These are phyloP conservation scores for Pezicula rhizophila DNA, from an alignment of 2,329 filamentous ascomycete species.

Conservation along the genomic window DNA sequence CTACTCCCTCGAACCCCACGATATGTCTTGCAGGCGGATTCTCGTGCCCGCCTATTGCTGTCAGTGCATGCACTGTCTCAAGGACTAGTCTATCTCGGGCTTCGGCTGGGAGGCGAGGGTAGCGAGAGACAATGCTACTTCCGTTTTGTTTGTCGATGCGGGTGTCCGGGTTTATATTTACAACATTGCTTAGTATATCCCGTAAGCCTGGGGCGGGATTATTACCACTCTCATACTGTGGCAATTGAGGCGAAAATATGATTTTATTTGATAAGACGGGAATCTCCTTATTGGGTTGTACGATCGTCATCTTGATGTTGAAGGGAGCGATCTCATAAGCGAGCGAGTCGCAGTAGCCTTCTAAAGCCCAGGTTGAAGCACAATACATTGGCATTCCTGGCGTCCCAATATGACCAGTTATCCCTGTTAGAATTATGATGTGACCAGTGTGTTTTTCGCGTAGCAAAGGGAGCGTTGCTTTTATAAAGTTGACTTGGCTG, in stretches of 20 bases:
- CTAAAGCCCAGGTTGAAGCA: constrained; percentile 87
- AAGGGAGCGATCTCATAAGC: constrained; percentile 96
- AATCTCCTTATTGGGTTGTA: constrained; percentile 93
- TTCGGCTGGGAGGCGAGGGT: constrained; percentile 63
- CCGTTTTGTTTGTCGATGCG: constrained; percentile 26
- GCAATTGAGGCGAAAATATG: constrained; percentile 73
- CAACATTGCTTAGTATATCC: constrained; percentile 73
- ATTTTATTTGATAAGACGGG: constrained; percentile 82
- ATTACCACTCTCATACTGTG: constrained; percentile 59
- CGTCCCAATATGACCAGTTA: constrained; percentile 87
- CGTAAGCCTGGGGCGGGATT: constrained; percentile 76
- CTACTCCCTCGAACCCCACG: constrained; percentile 81
- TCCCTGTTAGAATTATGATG: constrained; percentile 82
- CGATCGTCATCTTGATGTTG: constrained; percentile 91
- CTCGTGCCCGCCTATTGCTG: constrained; percentile 89
- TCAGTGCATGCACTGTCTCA: constrained; percentile 87
- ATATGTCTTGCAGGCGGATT: constrained; percentile 94
- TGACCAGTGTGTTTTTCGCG: constrained; percentile 78
- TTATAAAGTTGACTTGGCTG: constrained; percentile 92
- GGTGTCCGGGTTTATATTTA: constrained; percentile 70
- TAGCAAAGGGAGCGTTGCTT: constrained; percentile 75
- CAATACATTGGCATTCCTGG: constrained; percentile 88
- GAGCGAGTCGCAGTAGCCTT: constrained; percentile 91
- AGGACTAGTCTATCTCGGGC: constrained; percentile 70
- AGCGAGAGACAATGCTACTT: constrained; percentile 53